phyloP scores from a whole-genome alignment of 2,329 filamentous ascomycete genomes.

The Ilyonectria robusta region DNA sequence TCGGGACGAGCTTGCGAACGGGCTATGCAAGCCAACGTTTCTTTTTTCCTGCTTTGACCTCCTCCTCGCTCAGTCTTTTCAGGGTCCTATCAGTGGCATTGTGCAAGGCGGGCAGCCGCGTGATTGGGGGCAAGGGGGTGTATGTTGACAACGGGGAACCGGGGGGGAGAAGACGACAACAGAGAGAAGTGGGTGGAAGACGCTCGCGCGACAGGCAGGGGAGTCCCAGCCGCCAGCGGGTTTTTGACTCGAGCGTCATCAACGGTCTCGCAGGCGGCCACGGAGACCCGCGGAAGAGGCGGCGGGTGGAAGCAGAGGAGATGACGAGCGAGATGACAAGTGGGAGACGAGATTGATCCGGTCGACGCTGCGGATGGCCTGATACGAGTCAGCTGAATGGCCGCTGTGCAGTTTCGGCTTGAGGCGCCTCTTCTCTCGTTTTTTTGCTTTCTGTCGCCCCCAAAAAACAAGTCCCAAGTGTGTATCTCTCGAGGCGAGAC shows the following conservation, averaged over 20 bases:
- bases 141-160: conserved; percentile 19
- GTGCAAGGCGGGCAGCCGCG: conserved; percentile 7
- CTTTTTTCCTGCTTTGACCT: conserved; percentile 14
- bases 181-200: conserved; percentile 23
- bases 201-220: conserved; percentile 42
- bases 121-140: conserved; percentile 18
- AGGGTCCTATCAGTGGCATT: conserved; percentile 42
- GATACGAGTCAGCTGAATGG: conserved; percentile 9
- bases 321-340: conserved; percentile 15
- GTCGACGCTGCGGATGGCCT: conserved; percentile 5
- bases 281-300: conserved; percentile 7
- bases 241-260: conserved; percentile 15
- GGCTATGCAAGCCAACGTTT: conserved; percentile 16
- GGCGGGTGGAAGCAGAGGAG: conserved; percentile 1
- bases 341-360: conserved; percentile 13
- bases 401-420: conserved; percentile 12
- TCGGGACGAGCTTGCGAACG: conserved; percentile 35
- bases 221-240: conserved; percentile 35
- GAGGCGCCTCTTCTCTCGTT: conserved; percentile 1
- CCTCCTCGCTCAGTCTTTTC: conserved; percentile 8
- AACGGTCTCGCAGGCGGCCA: conserved; percentile 25
- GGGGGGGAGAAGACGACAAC: neutral
- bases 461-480: neutral
- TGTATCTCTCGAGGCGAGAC: conserved; percentile 6
- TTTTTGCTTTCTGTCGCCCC: neutral